Evolutionary conservation across 2,329 filamentous ascomycete species (phyloP).

Genomic region (Diplodia intermedia): DNA sequence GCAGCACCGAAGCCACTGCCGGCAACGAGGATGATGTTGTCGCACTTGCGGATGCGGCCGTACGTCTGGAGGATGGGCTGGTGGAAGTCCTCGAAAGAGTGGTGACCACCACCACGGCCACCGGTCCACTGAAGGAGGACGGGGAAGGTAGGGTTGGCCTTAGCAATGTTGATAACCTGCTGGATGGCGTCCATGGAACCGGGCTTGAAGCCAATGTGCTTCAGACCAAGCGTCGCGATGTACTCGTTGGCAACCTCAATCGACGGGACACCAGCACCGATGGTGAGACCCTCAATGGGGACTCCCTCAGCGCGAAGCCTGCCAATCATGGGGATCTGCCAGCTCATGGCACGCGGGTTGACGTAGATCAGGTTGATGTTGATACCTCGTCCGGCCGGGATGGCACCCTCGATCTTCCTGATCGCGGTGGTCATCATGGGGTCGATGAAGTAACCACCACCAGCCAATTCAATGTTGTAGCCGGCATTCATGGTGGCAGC

Average conservation of each 20-base stretch:
- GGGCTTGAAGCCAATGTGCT: conserved; percentile 58
- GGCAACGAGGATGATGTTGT: conserved; percentile 56
- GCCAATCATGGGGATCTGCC: conserved; percentile 60
- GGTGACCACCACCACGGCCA: conserved; percentile 58
- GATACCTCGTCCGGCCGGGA: conserved; percentile 59
- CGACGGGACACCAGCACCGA: conserved; percentile 58
- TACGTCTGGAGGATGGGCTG: conserved; percentile 58
- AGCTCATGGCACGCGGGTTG: conserved; percentile 59
- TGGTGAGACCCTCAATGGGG: conserved; percentile 56
- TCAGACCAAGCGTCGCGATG: conserved; percentile 63
- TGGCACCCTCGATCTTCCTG: conserved; percentile 52
- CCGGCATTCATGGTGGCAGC: conserved; percentile 61
- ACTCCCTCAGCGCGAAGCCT: conserved; percentile 56
- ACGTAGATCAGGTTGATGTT: conserved; percentile 63
- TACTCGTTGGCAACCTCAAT: conserved; percentile 57
- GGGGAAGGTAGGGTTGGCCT: conserved; percentile 54
- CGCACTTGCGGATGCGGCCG: conserved; percentile 52
- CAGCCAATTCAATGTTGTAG: conserved; percentile 57
- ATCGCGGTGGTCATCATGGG: conserved; percentile 56
- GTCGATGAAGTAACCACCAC: conserved; percentile 59
- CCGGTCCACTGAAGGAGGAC: conserved; percentile 59
- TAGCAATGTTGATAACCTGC: conserved; percentile 56
- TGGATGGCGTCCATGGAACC: conserved; percentile 55
- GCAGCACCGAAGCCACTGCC: conserved; percentile 57
- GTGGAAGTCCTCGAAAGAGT: conserved; percentile 60